phyloP scores from a whole-genome alignment of 352 stramenopile species.

The Halophytophthora batemanensis region DNA sequence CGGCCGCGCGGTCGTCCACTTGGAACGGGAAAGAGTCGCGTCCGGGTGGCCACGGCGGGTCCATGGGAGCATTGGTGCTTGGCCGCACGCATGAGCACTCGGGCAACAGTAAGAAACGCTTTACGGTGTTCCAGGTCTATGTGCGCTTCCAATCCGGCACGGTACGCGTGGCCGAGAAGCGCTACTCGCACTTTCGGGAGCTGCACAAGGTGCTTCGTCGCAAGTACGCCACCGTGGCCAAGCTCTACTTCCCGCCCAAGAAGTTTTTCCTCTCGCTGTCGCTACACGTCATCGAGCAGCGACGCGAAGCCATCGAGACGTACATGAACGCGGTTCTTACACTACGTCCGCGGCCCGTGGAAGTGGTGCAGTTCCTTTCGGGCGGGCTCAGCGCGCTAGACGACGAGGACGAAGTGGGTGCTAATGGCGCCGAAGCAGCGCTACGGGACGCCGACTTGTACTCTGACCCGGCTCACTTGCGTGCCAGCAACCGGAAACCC shows the following conservation, averaged over 20 bases:
- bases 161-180: conserved; percentile 64
- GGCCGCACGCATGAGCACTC: conserved; percentile 13
- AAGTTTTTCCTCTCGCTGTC: conserved; percentile 88
- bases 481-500: conserved; percentile 1
- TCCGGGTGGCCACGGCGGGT: conserved; percentile 28
- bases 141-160: conserved; percentile 72
- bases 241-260: conserved; percentile 83
- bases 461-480: conserved; percentile 21
- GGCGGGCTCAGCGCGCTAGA: conserved; percentile 33
- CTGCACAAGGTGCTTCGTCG: conserved; percentile 76
- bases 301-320: conserved; percentile 74
- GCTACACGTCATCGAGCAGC: conserved; percentile 84
- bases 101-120: conserved; percentile 51
- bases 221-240: conserved; percentile 78
- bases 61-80: conserved; percentile 30
- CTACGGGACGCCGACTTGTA: conserved; percentile 24
- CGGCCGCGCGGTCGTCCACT: conserved; percentile 32
- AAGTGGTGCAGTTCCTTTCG: conserved; percentile 70
- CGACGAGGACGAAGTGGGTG: conserved; percentile 57
- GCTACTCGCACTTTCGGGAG: conserved; percentile 82
- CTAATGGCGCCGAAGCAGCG: conserved; percentile 41
- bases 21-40: conserved; percentile 50
- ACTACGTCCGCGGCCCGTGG: conserved; percentile 55
- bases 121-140: conserved; percentile 76
- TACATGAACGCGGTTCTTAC: conserved; percentile 82